Evolutionary conservation across 495 filamentous ascomycete genomes (phyloP).

Genomic region (Xylaria intraflava): DNA sequence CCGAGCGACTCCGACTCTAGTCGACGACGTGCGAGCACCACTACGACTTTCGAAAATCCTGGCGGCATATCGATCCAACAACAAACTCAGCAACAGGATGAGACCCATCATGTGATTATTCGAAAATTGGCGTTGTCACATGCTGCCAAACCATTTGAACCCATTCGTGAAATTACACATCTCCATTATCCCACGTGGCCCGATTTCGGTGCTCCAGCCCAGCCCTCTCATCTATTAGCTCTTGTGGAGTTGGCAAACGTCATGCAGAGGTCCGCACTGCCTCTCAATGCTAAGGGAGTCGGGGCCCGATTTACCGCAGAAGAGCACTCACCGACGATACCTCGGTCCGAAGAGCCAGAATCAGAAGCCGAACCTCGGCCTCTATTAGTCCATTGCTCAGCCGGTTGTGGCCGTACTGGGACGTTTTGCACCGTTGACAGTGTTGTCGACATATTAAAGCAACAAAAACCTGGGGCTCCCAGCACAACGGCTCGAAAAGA

Average conservation of each 20-base stretch:
- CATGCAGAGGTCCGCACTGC: conserved; percentile 42
- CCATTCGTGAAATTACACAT: conserved; percentile 89
- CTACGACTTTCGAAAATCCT: conserved; percentile 13
- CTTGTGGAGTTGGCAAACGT: conserved; percentile 80
- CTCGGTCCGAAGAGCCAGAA: conserved; percentile 49
- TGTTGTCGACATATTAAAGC: conserved; percentile 87
- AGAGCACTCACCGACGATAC: conserved; percentile 28
- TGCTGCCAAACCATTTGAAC: conserved; percentile 67
- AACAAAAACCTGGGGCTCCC: conserved; percentile 48
- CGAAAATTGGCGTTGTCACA: conserved; percentile 83
- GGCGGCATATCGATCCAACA: not conserved
- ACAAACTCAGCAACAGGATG: conserved; percentile 27
- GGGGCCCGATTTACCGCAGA: conserved; percentile 17
- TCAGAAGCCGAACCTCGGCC: conserved; percentile 50
- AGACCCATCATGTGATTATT: conserved; percentile 71
- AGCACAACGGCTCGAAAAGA: conserved; percentile 28
- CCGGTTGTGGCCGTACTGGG: conserved; percentile 90
- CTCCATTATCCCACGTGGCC: conserved; percentile 94
- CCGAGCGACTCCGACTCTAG: conserved; percentile 20
- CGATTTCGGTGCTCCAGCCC: conserved; percentile 89
- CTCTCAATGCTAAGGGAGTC: conserved; percentile 27
- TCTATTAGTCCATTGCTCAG: conserved; percentile 89
- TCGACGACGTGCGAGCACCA: conserved; percentile 24
- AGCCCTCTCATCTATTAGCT: conserved; percentile 75
- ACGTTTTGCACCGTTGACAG: conserved; percentile 95